Evolutionary conservation across 164 flowering plant genomes (phyloP).

Genomic region (Stephania yunnanensis): DNA sequence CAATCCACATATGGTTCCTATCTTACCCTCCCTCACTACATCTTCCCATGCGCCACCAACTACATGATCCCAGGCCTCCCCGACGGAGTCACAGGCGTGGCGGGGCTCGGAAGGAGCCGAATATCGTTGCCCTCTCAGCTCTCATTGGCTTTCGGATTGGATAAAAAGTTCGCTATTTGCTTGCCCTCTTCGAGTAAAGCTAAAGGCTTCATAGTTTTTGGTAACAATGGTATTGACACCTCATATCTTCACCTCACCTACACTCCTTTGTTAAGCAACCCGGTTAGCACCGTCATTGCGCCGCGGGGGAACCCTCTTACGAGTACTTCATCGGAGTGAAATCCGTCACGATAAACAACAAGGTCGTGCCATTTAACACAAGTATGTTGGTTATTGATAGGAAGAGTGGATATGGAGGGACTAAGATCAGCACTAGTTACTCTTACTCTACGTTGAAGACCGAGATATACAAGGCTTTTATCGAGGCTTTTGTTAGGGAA

Average conservation of each 20-base stretch:
- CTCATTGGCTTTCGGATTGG: constrained; percentile 24
- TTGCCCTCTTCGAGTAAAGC: constrained; percentile 8
- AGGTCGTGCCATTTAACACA: constrained; percentile 20
- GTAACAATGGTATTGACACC: constrained; percentile 12
- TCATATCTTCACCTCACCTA: constrained; percentile 8
- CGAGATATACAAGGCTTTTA: constrained; percentile 24
- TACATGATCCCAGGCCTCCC: constrained; percentile 24
- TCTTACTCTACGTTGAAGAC: constrained; percentile 40
- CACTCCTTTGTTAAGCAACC: constrained; percentile 20
- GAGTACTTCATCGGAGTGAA: constrained; percentile 38
- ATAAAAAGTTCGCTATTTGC: constrained; percentile 30
- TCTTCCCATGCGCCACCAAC: constrained; percentile 24
- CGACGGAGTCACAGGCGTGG: constrained; percentile 25
- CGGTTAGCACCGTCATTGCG: constrained; percentile 11
- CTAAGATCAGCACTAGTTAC: constrained; percentile 40
- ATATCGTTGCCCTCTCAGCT: constrained; percentile 24
- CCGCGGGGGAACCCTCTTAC: constrained; percentile 4
- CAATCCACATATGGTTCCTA: constrained; percentile 26
- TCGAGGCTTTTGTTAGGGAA: neutral
- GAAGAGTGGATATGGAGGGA: constrained; percentile 18
- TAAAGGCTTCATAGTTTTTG: neutral
- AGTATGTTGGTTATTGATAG: constrained; percentile 11
- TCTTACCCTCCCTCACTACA: constrained; percentile 13
- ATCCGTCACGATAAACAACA: constrained; percentile 26
- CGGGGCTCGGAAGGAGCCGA: constrained; percentile 23